phyloP scores from a whole-genome alignment of 1,284 basidiomycete genomes.

The Cryptococcus sp. region DNA sequence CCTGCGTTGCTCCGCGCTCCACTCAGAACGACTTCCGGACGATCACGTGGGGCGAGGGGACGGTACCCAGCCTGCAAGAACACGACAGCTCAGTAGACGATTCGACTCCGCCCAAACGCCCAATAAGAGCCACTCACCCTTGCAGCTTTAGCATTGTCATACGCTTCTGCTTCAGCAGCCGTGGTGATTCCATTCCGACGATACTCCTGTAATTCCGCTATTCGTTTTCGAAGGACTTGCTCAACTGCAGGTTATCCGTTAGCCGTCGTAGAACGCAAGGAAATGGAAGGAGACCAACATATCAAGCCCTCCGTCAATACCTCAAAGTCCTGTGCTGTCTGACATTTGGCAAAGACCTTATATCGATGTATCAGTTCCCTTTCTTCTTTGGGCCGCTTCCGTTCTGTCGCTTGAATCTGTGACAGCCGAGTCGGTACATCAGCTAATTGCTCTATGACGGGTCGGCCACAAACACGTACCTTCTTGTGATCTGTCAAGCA shows the following conservation, averaged over 20 bases:
- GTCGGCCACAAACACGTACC: constrained; percentile 57
- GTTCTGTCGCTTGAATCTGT: constrained; percentile 85
- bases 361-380: constrained; percentile 85
- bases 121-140: constrained; percentile 59
- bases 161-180: constrained; percentile 82
- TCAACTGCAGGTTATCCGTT: constrained; percentile 64
- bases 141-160: constrained; percentile 71
- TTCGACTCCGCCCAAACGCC: background rate
- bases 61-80: constrained; percentile 38
- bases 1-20: constrained; percentile 47
- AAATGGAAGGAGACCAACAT: constrained; percentile 59
- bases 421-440: background rate
- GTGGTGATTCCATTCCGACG: constrained; percentile 79
- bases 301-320: constrained; percentile 83
- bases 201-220: constrained; percentile 85
- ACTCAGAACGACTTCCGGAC: constrained; percentile 35
- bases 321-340: constrained; percentile 91
- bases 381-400: constrained; percentile 88
- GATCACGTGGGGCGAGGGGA: constrained; percentile 38
- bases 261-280: constrained; percentile 2
- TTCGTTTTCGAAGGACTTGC: constrained; percentile 76
- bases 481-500: constrained; percentile 92
- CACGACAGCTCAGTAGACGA: background rate
- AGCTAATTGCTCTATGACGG: background rate
- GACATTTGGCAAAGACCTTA: constrained; percentile 88